phyloP scores from a whole-genome alignment of 768 basidiomycete species.

The Fistulinella prunicolor region DNA sequence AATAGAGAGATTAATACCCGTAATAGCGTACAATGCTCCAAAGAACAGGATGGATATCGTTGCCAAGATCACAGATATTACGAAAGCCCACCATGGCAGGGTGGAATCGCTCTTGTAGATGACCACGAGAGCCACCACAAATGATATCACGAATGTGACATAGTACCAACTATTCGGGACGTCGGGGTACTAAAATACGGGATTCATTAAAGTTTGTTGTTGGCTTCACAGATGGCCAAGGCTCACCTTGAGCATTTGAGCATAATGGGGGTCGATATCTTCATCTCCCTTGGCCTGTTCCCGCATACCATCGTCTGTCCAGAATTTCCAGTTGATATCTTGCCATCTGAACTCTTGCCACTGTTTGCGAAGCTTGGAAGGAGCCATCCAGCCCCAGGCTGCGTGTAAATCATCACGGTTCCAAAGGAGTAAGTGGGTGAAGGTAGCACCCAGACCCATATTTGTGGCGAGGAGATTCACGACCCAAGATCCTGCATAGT shows the following conservation, averaged over 20 bases:
- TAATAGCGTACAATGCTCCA: slow-evolving; percentile 52
- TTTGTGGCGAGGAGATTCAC: slow-evolving; percentile 18
- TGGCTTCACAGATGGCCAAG: slow-evolving; percentile 13
- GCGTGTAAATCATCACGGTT: slow-evolving; percentile 47
- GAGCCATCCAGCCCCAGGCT: slow-evolving; percentile 47
- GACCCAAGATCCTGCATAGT: slow-evolving; percentile 28
- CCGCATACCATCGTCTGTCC: slow-evolving; percentile 22
- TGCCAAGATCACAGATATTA: slow-evolving; percentile 52
- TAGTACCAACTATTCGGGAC: slow-evolving; percentile 35
- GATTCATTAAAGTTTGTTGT: neutral
- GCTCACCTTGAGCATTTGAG: slow-evolving; percentile 46
- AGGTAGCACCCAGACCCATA: slow-evolving; percentile 41
- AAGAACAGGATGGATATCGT: slow-evolving; percentile 50
- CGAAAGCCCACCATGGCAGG: slow-evolving; percentile 58
- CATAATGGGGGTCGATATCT: slow-evolving; percentile 51
- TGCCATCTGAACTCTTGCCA: slow-evolving; percentile 25
- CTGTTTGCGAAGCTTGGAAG: slow-evolving; percentile 24
- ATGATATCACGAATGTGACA: slow-evolving; percentile 24
- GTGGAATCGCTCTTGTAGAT: slow-evolving; percentile 52
- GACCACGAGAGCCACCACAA: slow-evolving; percentile 52
- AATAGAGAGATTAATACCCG: slow-evolving; percentile 26
- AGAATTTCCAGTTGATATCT: slow-evolving; percentile 40
- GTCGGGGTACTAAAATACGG: slow-evolving; percentile 31
- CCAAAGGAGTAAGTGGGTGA: slow-evolving; percentile 53
- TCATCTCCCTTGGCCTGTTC: slow-evolving; percentile 42